These are phyloP conservation scores for Zymoseptoria tritici DNA, from an alignment of 2,329 filamentous ascomycete species.

Conservation along the genomic window DNA sequence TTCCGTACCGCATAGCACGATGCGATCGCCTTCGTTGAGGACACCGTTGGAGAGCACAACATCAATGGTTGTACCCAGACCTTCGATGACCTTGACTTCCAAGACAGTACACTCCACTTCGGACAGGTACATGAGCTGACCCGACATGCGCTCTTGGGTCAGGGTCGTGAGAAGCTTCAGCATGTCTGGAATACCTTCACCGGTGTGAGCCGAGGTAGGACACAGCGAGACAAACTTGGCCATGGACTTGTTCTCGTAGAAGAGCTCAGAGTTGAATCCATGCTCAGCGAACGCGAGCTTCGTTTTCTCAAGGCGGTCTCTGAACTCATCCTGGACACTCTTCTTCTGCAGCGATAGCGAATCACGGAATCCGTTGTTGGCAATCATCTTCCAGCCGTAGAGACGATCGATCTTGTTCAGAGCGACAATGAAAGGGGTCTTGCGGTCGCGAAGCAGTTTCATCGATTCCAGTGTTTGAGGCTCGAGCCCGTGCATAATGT, in stretches of 20 bases:
- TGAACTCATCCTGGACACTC: conserved; percentile 89
- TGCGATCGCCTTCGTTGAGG: conserved; percentile 84
- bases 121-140: conserved; percentile 93
- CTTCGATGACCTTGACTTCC: conserved; percentile 98
- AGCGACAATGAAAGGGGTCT: conserved; percentile 96
- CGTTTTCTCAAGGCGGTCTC: conserved; percentile 78
- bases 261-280: conserved; percentile 95
- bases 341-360: conserved; percentile 84
- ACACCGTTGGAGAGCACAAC: conserved; percentile 95
- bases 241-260: conserved; percentile 98
- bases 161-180: conserved; percentile 87
- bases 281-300: conserved; percentile 94
- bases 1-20: conserved; percentile 94
- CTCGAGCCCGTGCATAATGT: conserved; percentile 99
- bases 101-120: conserved; percentile 97
- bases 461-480: conserved; percentile 97
- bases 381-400: conserved; percentile 97
- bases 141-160: conserved; percentile 95
- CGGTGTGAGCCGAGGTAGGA: conserved; percentile 95
- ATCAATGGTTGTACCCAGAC: conserved; percentile 97
- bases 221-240: conserved; percentile 89
- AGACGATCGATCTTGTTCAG: conserved; percentile 99
- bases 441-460: conserved; percentile 82
- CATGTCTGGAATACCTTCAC: conserved; percentile 98
- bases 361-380: conserved; percentile 97